Evolutionary conservation across 148 eudicot genomes (phyloP), one percentile per base, ranked within the genome.

Genomic region (Pharnaceum exiguum): DNA sequence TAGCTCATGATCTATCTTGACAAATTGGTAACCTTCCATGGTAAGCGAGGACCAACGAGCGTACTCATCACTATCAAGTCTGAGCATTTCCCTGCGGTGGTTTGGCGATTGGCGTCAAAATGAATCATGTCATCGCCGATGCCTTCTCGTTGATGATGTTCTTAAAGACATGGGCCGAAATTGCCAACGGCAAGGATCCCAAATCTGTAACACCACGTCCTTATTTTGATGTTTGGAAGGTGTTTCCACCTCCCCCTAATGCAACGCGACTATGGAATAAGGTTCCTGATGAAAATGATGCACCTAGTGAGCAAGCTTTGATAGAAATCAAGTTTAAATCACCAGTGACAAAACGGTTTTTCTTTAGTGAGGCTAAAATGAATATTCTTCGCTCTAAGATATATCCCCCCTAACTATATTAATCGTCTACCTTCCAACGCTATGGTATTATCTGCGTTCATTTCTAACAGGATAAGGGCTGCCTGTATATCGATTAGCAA

Each of bases 31-130:
- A 50, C 59, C 7, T 24, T 26, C 1, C 25, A 46, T 5, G 46
- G 47, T 3, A 33, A 55, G 1, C 46, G 24, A 27, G 51, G 70
- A 2, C 38, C 15, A 17, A 29, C 65, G 2, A 42, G 15, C 5
- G 40, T 53, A 5, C 46, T 45, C 19, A 18, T 64, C 53, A 72
- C 27, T 28, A 62, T 75, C 72, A 80, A 39, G 24, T 74, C 31
- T 73, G 46, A 25, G 22, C n/a, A 17, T 80, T 80, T 50, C 10
- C 36, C 0, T 77, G 77, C 28, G 73, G 77, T 53, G 82, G 85
- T 1, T 0, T 68, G 2, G 79, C 69, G 1, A 49, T 77, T 1
- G 59, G 62, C 0, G 24, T 55, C 0, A 39, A 38, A 4, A 30
- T 80, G 9, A 71, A 52, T 5, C 82, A 81, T 45, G 63, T 47